These are phyloP conservation scores for Lipomyces yamanashiensis DNA, from an alignment of 805 yeast genomes.

Conservation along the genomic window DNA sequence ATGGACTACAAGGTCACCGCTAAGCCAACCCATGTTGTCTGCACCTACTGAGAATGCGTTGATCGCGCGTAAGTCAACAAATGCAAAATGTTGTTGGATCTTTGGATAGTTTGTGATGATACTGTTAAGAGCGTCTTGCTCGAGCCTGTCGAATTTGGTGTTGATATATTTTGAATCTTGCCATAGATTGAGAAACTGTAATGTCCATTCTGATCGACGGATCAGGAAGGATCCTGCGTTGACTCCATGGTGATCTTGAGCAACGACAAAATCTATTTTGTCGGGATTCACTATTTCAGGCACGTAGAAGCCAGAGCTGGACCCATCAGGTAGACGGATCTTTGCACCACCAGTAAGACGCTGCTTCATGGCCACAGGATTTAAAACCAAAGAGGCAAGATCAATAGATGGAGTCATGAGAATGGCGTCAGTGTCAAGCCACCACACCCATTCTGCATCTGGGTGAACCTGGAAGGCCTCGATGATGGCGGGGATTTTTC, in stretches of 20 bases:
- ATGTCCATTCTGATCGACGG: conserved; percentile 73
- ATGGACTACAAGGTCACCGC: conserved; percentile 37
- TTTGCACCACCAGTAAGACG: conserved; percentile 36
- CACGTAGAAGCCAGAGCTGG: conserved; percentile 15
- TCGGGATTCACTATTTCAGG: conserved; percentile 20
- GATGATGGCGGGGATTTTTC: conserved; percentile 44
- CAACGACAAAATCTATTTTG: conserved; percentile 65
- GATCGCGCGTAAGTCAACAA: conserved; percentile 34
- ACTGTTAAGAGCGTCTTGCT: conserved; percentile 81
- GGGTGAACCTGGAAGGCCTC: conserved; percentile 44
- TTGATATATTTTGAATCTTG: conserved; percentile 87
- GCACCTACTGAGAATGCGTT: conserved; percentile 33
- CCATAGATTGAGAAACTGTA: conserved; percentile 73
- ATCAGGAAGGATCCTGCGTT: conserved; percentile 79
- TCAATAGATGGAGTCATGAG: conserved; percentile 44
- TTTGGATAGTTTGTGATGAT: conserved; percentile 42
- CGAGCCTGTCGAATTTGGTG: conserved; percentile 83
- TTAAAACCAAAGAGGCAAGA: conserved; percentile 41
- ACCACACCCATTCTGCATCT: conserved; percentile 48
- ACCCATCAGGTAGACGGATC: conserved; percentile 26
- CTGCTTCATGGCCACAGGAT: conserved; percentile 39
- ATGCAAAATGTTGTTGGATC: conserved; percentile 34
- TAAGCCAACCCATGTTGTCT: conserved; percentile 32
- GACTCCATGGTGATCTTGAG: conserved; percentile 89
- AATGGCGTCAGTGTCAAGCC: conserved; percentile 47